phyloP scores from a whole-genome alignment of 2,329 filamentous ascomycete species.

The Cucurbitaria berberidis region DNA sequence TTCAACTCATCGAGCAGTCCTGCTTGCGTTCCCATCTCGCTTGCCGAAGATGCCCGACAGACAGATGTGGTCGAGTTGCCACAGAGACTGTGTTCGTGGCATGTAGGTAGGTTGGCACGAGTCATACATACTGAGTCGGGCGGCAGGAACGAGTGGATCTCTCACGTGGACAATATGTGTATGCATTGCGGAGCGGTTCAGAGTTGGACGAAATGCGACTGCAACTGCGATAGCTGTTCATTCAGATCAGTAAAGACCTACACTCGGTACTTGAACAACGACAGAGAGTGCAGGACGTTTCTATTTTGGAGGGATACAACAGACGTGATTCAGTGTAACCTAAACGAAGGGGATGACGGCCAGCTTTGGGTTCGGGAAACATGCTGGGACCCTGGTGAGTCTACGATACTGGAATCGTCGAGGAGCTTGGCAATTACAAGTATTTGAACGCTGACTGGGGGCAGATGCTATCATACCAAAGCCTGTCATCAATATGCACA shows the following conservation, averaged over 20 bases:
- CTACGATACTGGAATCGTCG: background rate
- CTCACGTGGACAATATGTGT: slow-evolving; percentile 35
- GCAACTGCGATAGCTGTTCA: slow-evolving; percentile 41
- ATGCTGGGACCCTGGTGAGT: slow-evolving; percentile 24
- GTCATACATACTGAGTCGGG: slow-evolving; percentile 24
- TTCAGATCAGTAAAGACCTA: slow-evolving; percentile 35
- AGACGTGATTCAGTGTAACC: background rate
- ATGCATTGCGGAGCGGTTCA: slow-evolving; percentile 44
- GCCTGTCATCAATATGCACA: slow-evolving; percentile 26
- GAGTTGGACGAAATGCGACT: slow-evolving; percentile 34
- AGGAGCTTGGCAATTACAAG: slow-evolving; percentile 3
- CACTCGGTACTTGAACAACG: slow-evolving; percentile 40
- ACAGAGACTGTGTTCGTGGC: slow-evolving; percentile 41
- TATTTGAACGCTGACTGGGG: background rate
- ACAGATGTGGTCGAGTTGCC: slow-evolving; percentile 38
- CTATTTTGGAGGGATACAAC: slow-evolving; percentile 29
- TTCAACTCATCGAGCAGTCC: slow-evolving; percentile 43
- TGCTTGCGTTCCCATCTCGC: slow-evolving; percentile 24
- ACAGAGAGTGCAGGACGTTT: slow-evolving; percentile 26
- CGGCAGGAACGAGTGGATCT: slow-evolving; percentile 40
- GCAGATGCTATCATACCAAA: slow-evolving; percentile 1
- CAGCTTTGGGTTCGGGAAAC: slow-evolving; percentile 35
- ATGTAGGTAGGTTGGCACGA: slow-evolving; percentile 37
- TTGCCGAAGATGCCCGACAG: slow-evolving; percentile 2
- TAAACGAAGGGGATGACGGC: background rate